phyloP scores from a whole-genome alignment of 2,329 filamentous ascomycete genomes.

The Cercospora zeina region DNA sequence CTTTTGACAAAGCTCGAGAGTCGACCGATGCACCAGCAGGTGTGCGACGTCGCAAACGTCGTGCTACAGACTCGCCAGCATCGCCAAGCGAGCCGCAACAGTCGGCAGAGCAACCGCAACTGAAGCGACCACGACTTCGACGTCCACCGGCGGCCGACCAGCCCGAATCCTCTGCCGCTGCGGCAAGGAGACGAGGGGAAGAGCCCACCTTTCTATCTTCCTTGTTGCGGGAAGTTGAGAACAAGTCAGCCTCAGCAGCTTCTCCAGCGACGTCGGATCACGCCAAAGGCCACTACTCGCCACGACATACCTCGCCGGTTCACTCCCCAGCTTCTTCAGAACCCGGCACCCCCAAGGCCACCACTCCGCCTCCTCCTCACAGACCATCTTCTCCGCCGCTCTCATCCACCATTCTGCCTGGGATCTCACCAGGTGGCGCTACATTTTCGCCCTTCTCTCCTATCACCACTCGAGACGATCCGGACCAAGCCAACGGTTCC shows the following conservation, averaged over 20 bases:
- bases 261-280: slow-evolving; percentile 40
- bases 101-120: slow-evolving; percentile 64
- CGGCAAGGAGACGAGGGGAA: slow-evolving; percentile 42
- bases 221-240: slow-evolving; percentile 82
- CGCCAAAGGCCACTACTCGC: slow-evolving; percentile 39
- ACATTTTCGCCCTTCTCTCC: slow-evolving; percentile 70
- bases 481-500: slow-evolving; percentile 14
- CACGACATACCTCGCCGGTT: slow-evolving; percentile 62
- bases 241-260: slow-evolving; percentile 44
- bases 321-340: slow-evolving; percentile 66
- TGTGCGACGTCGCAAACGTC: slow-evolving; percentile 64
- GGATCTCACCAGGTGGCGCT: slow-evolving; percentile 63
- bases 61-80: slow-evolving; percentile 70
- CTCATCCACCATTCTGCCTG: slow-evolving; percentile 70
- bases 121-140: slow-evolving; percentile 72
- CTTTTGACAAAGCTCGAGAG: slow-evolving; percentile 80
- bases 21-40: slow-evolving; percentile 52
- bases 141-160: slow-evolving; percentile 49
- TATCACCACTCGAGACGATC: slow-evolving; percentile 36
- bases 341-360: slow-evolving; percentile 66
- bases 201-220: slow-evolving; percentile 82
- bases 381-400: slow-evolving; percentile 66
- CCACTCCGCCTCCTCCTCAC: slow-evolving; percentile 69
- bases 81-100: slow-evolving; percentile 64
- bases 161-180: slow-evolving; percentile 41